Evolutionary conservation across 2,329 filamentous ascomycete genomes (phyloP).

Genomic region (Hymenoscyphus fraxineus): DNA sequence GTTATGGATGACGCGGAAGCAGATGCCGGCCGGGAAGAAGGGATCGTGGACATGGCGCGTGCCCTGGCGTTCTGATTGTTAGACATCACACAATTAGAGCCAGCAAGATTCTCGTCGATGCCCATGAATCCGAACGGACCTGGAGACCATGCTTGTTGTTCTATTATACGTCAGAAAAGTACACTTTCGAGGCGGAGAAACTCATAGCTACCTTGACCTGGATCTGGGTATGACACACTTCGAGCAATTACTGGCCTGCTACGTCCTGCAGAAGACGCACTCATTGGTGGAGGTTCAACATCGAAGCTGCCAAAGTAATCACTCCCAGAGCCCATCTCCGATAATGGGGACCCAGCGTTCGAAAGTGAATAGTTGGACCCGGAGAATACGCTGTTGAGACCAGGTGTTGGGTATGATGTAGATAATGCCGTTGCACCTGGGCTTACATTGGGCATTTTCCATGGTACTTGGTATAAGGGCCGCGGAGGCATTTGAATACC

Average conservation of each 20-base stretch:
- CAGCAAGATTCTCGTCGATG: constrained; percentile 8
- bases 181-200: neutral
- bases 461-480: neutral
- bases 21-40: constrained; percentile 1
- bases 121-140: constrained; percentile 10
- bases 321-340: constrained; percentile 10
- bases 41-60: constrained; percentile 9
- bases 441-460: constrained; percentile 8
- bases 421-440: constrained; percentile 4
- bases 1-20: constrained; percentile 1
- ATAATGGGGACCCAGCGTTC: constrained; percentile 4
- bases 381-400: constrained; percentile 10
- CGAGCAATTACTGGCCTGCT: constrained; percentile 16
- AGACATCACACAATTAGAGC: constrained; percentile 1
- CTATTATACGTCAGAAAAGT: constrained; percentile 6
- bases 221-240: constrained; percentile 20
- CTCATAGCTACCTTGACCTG: constrained; percentile 12
- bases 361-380: constrained; percentile 9
- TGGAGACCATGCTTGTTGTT: constrained; percentile 12
- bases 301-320: constrained; percentile 9
- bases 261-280: neutral
- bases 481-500: constrained; percentile 5
- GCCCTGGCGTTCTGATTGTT: constrained; percentile 7
- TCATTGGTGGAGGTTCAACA: neutral
- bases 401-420: constrained; percentile 8